Percentiles rank a stretch among this genome's conserved stretches.
These are phyloP conservation scores for Xylaria scruposa DNA, from an alignment of 495 filamentous ascomycete species.

Conservation along the genomic window DNA sequence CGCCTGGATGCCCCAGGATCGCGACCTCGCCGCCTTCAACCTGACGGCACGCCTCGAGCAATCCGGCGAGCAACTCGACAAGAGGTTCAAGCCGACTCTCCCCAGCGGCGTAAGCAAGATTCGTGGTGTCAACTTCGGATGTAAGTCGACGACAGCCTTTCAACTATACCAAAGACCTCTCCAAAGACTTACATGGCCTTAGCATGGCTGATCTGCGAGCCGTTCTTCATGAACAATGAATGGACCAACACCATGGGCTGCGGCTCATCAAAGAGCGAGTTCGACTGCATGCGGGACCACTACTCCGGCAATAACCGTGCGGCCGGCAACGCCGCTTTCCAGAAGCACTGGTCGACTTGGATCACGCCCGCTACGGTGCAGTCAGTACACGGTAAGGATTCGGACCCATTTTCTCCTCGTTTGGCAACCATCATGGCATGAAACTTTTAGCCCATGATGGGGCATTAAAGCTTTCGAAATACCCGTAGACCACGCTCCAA, in stretches of 20 bases:
- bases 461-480: neutral
- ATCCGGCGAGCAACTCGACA: constrained; percentile 26
- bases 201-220: constrained; percentile 57
- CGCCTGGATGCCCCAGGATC: constrained; percentile 37
- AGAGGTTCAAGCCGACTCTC: constrained; percentile 32
- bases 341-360: constrained; percentile 62
- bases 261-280: constrained; percentile 53
- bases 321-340: constrained; percentile 57
- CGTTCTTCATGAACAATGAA: constrained; percentile 60
- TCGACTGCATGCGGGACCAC: constrained; percentile 57
- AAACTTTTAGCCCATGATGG: neutral
- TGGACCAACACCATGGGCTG: constrained; percentile 63
- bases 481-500: neutral
- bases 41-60: constrained; percentile 33
- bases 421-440: neutral
- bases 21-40: constrained; percentile 36
- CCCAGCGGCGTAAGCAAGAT: constrained; percentile 36
- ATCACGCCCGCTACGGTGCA: constrained; percentile 61
- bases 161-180: neutral
- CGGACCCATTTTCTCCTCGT: neutral
- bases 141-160: constrained; percentile 19
- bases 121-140: constrained; percentile 39
- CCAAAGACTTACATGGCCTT: neutral
- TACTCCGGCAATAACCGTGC: constrained; percentile 54
- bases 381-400: constrained; percentile 45